Conservation (phyloP, 1,284 basidiomycete species). For the Sporisorium sorghi region DNA sequence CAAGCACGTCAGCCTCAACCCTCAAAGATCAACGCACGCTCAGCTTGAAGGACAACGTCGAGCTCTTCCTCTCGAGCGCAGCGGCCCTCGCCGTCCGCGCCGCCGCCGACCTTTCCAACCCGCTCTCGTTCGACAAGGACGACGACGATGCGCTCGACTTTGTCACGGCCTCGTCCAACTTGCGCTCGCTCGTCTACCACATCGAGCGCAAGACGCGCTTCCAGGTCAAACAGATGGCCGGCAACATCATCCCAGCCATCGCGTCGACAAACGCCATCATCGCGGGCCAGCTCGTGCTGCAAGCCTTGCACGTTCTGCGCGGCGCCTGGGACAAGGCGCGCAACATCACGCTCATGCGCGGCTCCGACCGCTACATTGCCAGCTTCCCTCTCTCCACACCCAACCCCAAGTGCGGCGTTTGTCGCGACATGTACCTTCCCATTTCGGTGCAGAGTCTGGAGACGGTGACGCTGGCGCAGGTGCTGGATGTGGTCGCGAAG, state of each 20-base stretch:
- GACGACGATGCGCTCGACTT: constrained; percentile 97
- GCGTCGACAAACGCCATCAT: constrained; percentile 99
- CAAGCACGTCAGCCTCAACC: background rate
- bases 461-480: constrained; percentile 77
- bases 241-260: constrained; percentile 95
- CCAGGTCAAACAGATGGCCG: constrained; percentile 99
- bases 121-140: constrained; percentile 94
- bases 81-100: constrained; percentile 81
- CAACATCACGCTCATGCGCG: constrained; percentile 49
- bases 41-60: constrained; percentile 58
- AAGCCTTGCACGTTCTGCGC: constrained; percentile 82
- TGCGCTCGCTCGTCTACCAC: constrained; percentile 88
- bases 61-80: constrained; percentile 73
- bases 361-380: constrained; percentile 41
- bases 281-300: constrained; percentile 91
- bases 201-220: constrained; percentile 90
- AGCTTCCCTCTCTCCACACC: constrained; percentile 34
- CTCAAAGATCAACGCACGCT: constrained; percentile 62
- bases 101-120: constrained; percentile 76
- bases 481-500: constrained; percentile 75
- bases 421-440: constrained; percentile 83
- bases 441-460: constrained; percentile 76
- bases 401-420: constrained; percentile 78
- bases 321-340: constrained; percentile 40
- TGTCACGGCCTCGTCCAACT: constrained; percentile 91